These are phyloP conservation scores for Botrytis pseudocinerea DNA, from an alignment of 2,329 filamentous ascomycete species.

Conservation along the genomic window DNA sequence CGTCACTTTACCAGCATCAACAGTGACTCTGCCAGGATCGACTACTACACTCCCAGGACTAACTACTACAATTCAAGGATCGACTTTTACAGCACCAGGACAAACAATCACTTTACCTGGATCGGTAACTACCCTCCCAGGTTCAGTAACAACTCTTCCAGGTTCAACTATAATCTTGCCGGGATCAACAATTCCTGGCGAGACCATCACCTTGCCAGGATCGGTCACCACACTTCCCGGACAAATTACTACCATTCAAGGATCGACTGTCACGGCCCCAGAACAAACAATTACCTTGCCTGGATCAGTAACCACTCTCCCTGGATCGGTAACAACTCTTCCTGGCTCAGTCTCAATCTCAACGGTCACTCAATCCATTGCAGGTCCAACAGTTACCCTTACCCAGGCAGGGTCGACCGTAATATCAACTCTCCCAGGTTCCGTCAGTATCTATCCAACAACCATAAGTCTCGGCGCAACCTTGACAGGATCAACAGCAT, in stretches of 20 bases:
- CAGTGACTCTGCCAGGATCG: background rate
- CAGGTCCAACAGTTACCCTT: slow-evolving; percentile 4
- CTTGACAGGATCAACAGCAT: slow-evolving; percentile 18
- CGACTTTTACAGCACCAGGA: slow-evolving; percentile 23
- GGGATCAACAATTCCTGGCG: background rate
- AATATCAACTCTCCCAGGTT: slow-evolving; percentile 22
- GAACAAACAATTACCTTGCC: slow-evolving; percentile 5
- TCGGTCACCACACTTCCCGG: background rate
- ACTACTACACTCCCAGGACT: slow-evolving; percentile 9
- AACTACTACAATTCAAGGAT: slow-evolving; percentile 26
- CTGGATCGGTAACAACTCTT: slow-evolving; percentile 18
- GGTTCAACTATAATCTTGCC: background rate
- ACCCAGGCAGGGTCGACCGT: slow-evolving; percentile 26
- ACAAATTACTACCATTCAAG: background rate
- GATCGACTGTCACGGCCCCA: slow-evolving; percentile 6
- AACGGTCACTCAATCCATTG: slow-evolving; percentile 17
- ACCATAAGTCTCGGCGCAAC: slow-evolving; percentile 22
- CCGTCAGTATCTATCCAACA: slow-evolving; percentile 23
- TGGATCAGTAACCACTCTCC: background rate
- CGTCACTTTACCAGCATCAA: background rate
- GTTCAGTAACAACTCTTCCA: background rate
- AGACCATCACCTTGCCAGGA: slow-evolving; percentile 5
- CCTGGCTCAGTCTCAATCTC: slow-evolving; percentile 21
- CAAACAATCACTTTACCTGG: slow-evolving; percentile 25
- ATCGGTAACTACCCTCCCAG: slow-evolving; percentile 20